Percentiles rank a stretch among this genome's conserved stretches.
phyloP scores from a whole-genome alignment of 805 yeast species.

The Metschnikowia santaceciliae region DNA sequence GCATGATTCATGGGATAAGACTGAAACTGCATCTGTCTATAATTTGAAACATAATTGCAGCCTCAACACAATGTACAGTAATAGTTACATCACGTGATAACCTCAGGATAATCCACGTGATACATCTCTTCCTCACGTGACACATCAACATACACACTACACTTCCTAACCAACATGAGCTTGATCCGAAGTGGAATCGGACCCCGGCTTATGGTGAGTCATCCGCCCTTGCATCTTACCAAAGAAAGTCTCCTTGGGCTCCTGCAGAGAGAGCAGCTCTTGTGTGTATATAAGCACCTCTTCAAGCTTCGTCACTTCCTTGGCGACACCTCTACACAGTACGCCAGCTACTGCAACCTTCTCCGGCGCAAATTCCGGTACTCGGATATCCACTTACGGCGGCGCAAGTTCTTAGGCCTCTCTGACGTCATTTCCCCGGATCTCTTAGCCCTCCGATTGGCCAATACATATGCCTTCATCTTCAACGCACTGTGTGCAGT shows the following conservation, averaged over 20 bases:
- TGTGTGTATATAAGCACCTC: conserved; percentile 28
- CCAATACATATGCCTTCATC: conserved; percentile 17
- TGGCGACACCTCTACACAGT: conserved; percentile 11
- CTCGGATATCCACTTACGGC: conserved; percentile 10
- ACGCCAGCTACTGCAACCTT: conserved; percentile 17
- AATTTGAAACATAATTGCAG: too few relatives aligned
- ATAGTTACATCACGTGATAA: neutral
- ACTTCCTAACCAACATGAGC: neutral
- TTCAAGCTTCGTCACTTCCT: conserved; percentile 28
- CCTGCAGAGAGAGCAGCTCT: conserved; percentile 7
- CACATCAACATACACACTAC: neutral
- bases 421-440: conserved; percentile 5
- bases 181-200: conserved; percentile 8
- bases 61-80: too few relatives aligned
- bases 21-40: too few relatives aligned
- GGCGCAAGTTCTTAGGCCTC: conserved; percentile 7
- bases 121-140: neutral
- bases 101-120: neutral
- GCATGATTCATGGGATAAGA: too few relatives aligned
- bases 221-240: conserved; percentile 9
- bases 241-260: conserved; percentile 6
- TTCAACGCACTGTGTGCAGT: conserved; percentile 16
- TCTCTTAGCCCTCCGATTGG: conserved; percentile 8
- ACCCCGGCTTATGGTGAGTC: conserved; percentile 7
- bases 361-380: conserved; percentile 23